Percentiles rank a stretch among this genome's conserved stretches.
Evolutionary conservation across 2,329 filamentous ascomycete genomes (phyloP).

Genomic region (Teratosphaeria destructans): DNA sequence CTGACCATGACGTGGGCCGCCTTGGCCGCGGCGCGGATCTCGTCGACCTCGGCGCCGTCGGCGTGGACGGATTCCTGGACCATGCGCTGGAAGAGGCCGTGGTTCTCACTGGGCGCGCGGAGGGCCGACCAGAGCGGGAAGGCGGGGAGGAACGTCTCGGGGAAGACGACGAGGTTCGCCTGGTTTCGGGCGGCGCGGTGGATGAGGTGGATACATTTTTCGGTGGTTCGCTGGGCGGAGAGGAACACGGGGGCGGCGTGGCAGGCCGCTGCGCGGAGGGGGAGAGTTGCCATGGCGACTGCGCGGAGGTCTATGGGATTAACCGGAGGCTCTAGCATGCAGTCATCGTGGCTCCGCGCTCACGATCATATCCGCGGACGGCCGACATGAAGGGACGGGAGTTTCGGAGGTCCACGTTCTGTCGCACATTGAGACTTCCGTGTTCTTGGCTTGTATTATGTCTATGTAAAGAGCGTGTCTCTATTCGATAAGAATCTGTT

Average conservation of each 20-base stretch:
- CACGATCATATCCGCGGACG: too few relatives aligned
- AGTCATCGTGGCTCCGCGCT: too few relatives aligned
- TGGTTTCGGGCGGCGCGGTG: constrained; percentile 31
- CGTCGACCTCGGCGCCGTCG: constrained; percentile 37
- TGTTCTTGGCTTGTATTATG: too few relatives aligned
- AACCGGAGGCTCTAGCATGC: too few relatives aligned
- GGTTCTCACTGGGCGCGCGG: constrained; percentile 38
- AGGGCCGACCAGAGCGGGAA: constrained; percentile 40
- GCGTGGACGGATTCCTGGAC: constrained; percentile 35
- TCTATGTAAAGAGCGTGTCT: too few relatives aligned
- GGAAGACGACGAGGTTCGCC: constrained; percentile 45
- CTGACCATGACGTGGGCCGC: constrained; percentile 33
- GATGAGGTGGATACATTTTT: constrained; percentile 39
- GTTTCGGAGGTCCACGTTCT: too few relatives aligned
- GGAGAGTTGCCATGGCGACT: not conserved
- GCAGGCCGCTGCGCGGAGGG: constrained; percentile 10
- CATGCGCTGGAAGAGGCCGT: constrained; percentile 40
- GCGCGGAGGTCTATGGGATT: too few relatives aligned
- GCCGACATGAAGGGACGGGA: too few relatives aligned
- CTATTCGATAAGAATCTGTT: too few relatives aligned
- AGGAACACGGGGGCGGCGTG: constrained; percentile 37
- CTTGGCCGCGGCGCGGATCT: constrained; percentile 31
- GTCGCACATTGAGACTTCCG: too few relatives aligned
- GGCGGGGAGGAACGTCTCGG: constrained; percentile 43
- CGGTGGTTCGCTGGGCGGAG: constrained; percentile 34